These are phyloP conservation scores for Solanum arcanum DNA, from an alignment of 257 asterid genomes.

Conservation along the genomic window DNA sequence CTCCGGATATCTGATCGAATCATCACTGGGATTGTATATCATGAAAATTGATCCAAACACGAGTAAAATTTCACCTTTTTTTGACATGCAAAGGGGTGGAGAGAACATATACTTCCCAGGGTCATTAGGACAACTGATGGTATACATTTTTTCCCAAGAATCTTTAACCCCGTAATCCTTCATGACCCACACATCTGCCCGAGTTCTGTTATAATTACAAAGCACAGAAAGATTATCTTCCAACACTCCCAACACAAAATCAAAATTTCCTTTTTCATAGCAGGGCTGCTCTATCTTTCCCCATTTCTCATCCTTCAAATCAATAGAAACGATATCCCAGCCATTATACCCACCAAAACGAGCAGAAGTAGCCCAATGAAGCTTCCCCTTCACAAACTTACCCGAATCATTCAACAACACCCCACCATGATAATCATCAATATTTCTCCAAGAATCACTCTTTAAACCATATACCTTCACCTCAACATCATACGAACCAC, in stretches of 20 bases:
- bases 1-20: constrained; percentile 17
- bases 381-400: constrained; percentile 6
- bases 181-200: constrained; percentile 47
- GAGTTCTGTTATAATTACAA: constrained; percentile 7
- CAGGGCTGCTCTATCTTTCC: constrained; percentile 1
- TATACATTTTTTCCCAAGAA: constrained; percentile 36
- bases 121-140: constrained; percentile 18
- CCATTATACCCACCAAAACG: background rate
- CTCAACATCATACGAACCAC: background rate
- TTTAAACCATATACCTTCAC: constrained; percentile 13
- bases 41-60: constrained; percentile 15
- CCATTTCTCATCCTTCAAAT: constrained; percentile 1
- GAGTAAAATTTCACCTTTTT: constrained; percentile 30
- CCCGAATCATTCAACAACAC: background rate
- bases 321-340: constrained; percentile 7
- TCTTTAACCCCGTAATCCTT: constrained; percentile 22
- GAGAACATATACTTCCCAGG: constrained; percentile 8
- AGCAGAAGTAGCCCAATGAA: constrained; percentile 20
- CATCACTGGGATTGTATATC: constrained; percentile 19
- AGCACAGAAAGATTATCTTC: constrained; percentile 31
- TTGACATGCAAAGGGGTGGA: constrained; percentile 17
- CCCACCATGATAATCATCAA: background rate
- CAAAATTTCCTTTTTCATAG: constrained; percentile 2
- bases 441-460: constrained; percentile 10
- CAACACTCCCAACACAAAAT: constrained; percentile 18